phyloP scores from a whole-genome alignment of 1,284 basidiomycete genomes.

The Cryptococcus amylolentus region DNA sequence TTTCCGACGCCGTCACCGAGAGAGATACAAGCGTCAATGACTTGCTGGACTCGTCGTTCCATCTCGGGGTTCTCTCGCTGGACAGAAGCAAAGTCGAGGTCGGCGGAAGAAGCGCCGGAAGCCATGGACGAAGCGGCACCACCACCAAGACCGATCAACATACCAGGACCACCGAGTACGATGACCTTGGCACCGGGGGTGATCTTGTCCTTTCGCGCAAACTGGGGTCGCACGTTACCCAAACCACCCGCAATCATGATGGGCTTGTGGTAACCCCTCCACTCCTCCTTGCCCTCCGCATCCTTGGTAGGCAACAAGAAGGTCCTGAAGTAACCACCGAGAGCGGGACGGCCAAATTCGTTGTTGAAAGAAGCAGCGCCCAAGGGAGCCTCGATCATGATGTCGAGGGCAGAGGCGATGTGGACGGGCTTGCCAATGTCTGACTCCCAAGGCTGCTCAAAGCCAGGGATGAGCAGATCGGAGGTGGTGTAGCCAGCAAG shows the following conservation, averaged over 20 bases:
- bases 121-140: constrained; percentile 93
- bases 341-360: constrained; percentile 91
- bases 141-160: constrained; percentile 94
- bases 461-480: constrained; percentile 85
- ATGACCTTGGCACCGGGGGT: constrained; percentile 77
- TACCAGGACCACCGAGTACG: constrained; percentile 93
- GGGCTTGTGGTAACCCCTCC: constrained; percentile 94
- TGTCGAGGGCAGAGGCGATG: constrained; percentile 89
- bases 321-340: constrained; percentile 76
- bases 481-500: constrained; percentile 93
- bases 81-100: constrained; percentile 95
- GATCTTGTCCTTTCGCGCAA: constrained; percentile 73
- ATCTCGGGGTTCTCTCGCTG: constrained; percentile 98
- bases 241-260: constrained; percentile 99
- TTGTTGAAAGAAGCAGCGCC: constrained; percentile 97
- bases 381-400: constrained; percentile 95
- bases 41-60: constrained; percentile 94
- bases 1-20: constrained; percentile 58
- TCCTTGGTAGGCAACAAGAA: constrained; percentile 68
- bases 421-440: constrained; percentile 81
- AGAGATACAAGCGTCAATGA: constrained; percentile 85
- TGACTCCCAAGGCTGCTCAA: constrained; percentile 85
- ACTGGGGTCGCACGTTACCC: constrained; percentile 81
- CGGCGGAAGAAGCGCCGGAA: constrained; percentile 79
- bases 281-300: constrained; percentile 57